These are phyloP conservation scores for Vaccinium corymbosum DNA, from an alignment of 148 eudicot genomes.

Conservation along the genomic window DNA sequence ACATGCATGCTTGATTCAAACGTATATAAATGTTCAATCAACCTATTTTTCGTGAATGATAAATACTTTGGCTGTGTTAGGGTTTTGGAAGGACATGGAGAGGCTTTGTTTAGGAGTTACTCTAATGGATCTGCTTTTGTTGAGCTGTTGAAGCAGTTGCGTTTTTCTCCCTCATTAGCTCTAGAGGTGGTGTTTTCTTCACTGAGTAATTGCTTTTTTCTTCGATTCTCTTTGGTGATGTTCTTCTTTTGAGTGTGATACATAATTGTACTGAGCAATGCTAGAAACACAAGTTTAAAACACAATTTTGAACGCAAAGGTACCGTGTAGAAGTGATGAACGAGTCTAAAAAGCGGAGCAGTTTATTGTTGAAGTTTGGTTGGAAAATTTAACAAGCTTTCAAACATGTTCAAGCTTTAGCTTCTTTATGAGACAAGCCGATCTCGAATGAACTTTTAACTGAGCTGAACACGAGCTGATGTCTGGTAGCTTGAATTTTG, in stretches of 20 bases:
- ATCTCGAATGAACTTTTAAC: background rate
- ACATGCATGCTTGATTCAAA: no score
- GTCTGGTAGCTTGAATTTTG: background rate
- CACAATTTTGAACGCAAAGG: background rate
- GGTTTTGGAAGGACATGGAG: slow-evolving; percentile 48
- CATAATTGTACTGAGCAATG: background rate
- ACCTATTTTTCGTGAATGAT: no score
- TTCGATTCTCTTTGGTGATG: background rate
- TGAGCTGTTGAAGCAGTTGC: slow-evolving; percentile 59
- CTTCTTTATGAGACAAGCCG: background rate
- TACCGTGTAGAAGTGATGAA: background rate
- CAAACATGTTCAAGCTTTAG: background rate
- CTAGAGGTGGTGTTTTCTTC: slow-evolving; percentile 39
- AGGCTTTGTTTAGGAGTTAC: slow-evolving; percentile 33
- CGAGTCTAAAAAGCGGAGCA: background rate
- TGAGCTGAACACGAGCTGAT: background rate
- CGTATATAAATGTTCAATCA: no score
- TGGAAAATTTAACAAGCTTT: background rate
- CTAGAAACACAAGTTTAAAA: background rate
- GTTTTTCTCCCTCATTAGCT: slow-evolving; percentile 31
- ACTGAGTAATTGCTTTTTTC: background rate
- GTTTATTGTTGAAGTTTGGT: background rate
- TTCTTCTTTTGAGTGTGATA: background rate
- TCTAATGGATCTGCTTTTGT: slow-evolving; percentile 53
- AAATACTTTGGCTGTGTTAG: no score